Base-by-base conservation (phyloP, 495 filamentous ascomycete species). In the Xylaria scruposa region DNA sequence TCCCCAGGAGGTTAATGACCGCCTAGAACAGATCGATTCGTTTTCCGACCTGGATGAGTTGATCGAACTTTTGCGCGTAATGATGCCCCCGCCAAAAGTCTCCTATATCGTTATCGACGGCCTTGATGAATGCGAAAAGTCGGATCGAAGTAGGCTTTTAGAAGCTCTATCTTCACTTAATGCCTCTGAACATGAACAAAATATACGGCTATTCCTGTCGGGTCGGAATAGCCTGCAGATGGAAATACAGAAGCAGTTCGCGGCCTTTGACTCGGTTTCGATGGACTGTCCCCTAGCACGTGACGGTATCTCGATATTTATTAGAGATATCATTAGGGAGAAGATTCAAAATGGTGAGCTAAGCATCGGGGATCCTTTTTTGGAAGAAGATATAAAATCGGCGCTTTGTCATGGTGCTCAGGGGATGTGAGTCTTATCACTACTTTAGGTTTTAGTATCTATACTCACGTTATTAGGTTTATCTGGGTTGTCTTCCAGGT, bases 401-500 rank as follows among this genome's bases (percentile, higher is more conserved):
- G 38, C 60, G 12, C 38, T 63, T 29, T 6, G 9, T 46, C 17
- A 24, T 10, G 60, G 60, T 21, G 60, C 36, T 19, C 17, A 63
- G 36, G 60, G 60, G 7, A 63, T 63, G 60, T 63, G 21, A 29
- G 60, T 44, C n/a, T 29, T 26, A 7, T 1, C 6, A 44, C 15
- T 46, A 19, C 6, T 38, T 38, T 5, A 61, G 38, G 4, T 49
- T 17, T 12, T 13, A 51, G 47, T n/a, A 51, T 51, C 24, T 56
- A 4, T 21, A 9, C n/a, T 56, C 21, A 36, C 40, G 0, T 71
- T 70, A 46, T 60, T 62, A 81, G 79, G 79, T 82, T 83, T 69
- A 78, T 83, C 26, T 83, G 80, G 81, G 77, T 75, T 19, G 44
- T 68, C 56, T 77, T 81, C 49, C 76, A 78, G 58, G 73, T 83